Evolutionary conservation across 1,284 basidiomycete species (phyloP), one percentile per base, ranked within the genome.

Genomic region (Irpex sp.): DNA sequence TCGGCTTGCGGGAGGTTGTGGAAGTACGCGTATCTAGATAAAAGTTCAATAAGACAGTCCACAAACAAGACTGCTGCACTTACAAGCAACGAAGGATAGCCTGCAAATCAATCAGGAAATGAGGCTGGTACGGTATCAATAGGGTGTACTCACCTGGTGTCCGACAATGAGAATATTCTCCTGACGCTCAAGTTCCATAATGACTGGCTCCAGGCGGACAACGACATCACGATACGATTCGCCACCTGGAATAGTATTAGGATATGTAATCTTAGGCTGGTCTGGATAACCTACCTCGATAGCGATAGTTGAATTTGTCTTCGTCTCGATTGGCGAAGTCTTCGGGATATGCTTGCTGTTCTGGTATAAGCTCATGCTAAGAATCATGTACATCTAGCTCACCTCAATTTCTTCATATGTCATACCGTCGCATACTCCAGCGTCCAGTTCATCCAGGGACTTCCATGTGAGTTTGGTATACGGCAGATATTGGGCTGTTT

Each of bases 251-350:
- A 26, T 63, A 15, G 35, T 35, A 15, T 33, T 65, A 43, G 62
- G 33, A 33, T 31, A 17, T 35, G 15, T 35, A 7, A 36, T 26
- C 60, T 47, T 21, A 31, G 13, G 17, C 15, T 6, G 50, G 60
- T 70, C 36, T 66, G 78, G 73, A 76, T 59, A 15, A 72, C 78
- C 65, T 61, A 75, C 89, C 92, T 72, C 94, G 83, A 77, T 98
- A 98, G 26, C 97, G 88, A 75, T 99, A 99, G 78, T 99, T 99
- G 79, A 98, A 99, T 77, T 99, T 99, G 81, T 99, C 97, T 61
- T 99, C 95, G 72, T 99, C 97, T 31, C 97, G 88, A 72, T 94
- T 95, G n/a, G 95, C 96, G 74, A 97, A 98, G 76, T 99, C 97
- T 68, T 99, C 97, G 0, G 97, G 97, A 73, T 98, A 99, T 58